Conservation (phyloP, 2,329 filamentous ascomycete genomes). For the Knufia petricola region DNA sequence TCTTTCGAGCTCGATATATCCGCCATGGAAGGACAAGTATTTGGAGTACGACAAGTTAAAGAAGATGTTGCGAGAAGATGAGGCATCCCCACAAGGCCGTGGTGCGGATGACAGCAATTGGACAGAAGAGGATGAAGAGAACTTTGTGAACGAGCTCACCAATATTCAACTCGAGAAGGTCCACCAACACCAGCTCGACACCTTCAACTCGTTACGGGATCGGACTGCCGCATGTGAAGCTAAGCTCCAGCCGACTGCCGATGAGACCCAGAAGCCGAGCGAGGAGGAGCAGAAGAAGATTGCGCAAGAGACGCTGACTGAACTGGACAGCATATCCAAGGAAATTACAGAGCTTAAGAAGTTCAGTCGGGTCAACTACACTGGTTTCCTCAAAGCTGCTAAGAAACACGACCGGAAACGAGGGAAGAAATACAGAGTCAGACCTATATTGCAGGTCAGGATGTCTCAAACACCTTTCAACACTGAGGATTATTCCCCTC, state of each 20-base stretch:
- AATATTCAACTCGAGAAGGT: slow-evolving; percentile 95
- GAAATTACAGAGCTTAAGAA: slow-evolving; percentile 90
- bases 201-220: slow-evolving; percentile 71
- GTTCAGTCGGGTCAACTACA: slow-evolving; percentile 94
- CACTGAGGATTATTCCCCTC: slow-evolving; percentile 82
- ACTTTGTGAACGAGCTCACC: slow-evolving; percentile 89
- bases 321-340: slow-evolving; percentile 79
- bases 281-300: slow-evolving; percentile 37
- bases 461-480: slow-evolving; percentile 87
- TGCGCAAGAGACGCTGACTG: slow-evolving; percentile 62
- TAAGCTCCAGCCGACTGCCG: slow-evolving; percentile 47
- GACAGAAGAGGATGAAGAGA: slow-evolving; percentile 89
- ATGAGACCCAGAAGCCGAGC: slow-evolving; percentile 28
- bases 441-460: slow-evolving; percentile 83
- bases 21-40: slow-evolving; percentile 86
- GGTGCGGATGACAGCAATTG: slow-evolving; percentile 53
- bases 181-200: slow-evolving; percentile 74
- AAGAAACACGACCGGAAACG: slow-evolving; percentile 98
- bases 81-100: slow-evolving; percentile 37
- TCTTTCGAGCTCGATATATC: slow-evolving; percentile 66
- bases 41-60: slow-evolving; percentile 95
- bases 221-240: slow-evolving; percentile 62
- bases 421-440: slow-evolving; percentile 74
- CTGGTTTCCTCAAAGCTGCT: slow-evolving; percentile 91
- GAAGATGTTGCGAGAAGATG: slow-evolving; percentile 71